Evolutionary conservation across 2,329 filamentous ascomycete genomes (phyloP).

Genomic region (Stagonosporopsis rhizophila): DNA sequence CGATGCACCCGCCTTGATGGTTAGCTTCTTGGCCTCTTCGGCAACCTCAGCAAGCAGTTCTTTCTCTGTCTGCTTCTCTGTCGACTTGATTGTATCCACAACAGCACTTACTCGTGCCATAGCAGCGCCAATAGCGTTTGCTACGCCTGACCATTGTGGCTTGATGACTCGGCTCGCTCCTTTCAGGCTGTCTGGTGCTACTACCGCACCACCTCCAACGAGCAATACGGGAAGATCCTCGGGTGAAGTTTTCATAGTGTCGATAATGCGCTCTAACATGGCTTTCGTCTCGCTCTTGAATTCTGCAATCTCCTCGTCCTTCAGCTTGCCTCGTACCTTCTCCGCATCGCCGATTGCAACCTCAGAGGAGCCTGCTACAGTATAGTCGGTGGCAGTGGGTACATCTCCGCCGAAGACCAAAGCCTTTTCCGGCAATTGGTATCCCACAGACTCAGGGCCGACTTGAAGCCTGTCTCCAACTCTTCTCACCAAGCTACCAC

Average conservation of each 20-base stretch:
- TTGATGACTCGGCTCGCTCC: conserved; percentile 65
- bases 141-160: conserved; percentile 64
- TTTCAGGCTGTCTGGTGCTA: conserved; percentile 62
- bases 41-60: conserved; percentile 48
- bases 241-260: conserved; percentile 69
- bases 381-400: conserved; percentile 66
- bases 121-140: conserved; percentile 71
- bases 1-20: conserved; percentile 48
- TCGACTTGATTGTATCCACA: conserved; percentile 53
- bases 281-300: conserved; percentile 54
- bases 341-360: conserved; percentile 54
- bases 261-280: conserved; percentile 64
- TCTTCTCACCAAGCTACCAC: conserved; percentile 62
- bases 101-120: conserved; percentile 63
- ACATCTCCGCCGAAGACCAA: conserved; percentile 64
- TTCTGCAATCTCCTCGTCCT: conserved; percentile 47
- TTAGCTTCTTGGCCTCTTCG: conserved; percentile 49
- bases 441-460: conserved; percentile 69
- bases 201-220: conserved; percentile 68
- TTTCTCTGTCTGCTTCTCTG: conserved; percentile 43
- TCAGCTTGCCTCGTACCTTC: conserved; percentile 45
- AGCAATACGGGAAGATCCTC: conserved; percentile 66
- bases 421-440: conserved; percentile 62
- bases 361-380: conserved; percentile 48
- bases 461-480: conserved; percentile 53